Evolutionary conservation across 371 early-diverging fungal genomes (phyloP).

Genomic region (Synchytrium microbalum): DNA sequence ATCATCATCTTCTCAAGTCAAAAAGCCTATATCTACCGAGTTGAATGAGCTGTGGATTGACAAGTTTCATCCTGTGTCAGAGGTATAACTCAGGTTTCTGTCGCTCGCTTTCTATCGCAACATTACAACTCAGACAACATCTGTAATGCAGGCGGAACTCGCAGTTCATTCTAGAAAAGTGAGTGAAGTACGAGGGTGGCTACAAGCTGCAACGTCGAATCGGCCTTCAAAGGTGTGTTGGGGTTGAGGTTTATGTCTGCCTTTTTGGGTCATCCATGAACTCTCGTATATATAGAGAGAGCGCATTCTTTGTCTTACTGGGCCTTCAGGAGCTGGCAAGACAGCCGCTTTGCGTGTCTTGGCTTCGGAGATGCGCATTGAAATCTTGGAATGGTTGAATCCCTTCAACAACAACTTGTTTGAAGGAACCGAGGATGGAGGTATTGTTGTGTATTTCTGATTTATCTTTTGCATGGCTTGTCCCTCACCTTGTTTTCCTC

Average conservation of each 20-base stretch:
- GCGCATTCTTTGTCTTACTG: slow-evolving; percentile 35
- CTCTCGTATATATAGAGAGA: background rate
- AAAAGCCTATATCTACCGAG: background rate
- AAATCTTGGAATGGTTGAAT: slow-evolving; percentile 66
- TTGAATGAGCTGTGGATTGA: slow-evolving; percentile 28
- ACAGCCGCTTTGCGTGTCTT: slow-evolving; percentile 52
- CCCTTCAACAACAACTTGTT: slow-evolving; percentile 33
- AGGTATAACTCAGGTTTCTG: slow-evolving; percentile 17
- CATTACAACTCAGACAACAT: background rate
- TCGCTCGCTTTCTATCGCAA: background rate
- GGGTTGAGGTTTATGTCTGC: slow-evolving; percentile 17
- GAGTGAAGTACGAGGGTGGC: slow-evolving; percentile 49
- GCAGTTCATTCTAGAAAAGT: slow-evolving; percentile 49
- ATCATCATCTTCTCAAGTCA: background rate
- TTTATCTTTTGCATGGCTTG: background rate
- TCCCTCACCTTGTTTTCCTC: background rate
- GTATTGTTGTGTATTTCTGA: background rate
- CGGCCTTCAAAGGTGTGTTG: slow-evolving; percentile 2
- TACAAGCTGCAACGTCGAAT: slow-evolving; percentile 23
- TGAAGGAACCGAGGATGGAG: slow-evolving; percentile 5
- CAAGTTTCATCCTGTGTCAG: slow-evolving; percentile 23
- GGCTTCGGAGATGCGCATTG: slow-evolving; percentile 45
- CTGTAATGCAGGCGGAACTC: slow-evolving; percentile 34
- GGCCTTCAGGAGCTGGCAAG: slow-evolving; percentile 68
- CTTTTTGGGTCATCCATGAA: slow-evolving; percentile 1